Base-by-base conservation (phyloP, 805 yeast genomes). In the Saturnispora serradocipensis region DNA sequence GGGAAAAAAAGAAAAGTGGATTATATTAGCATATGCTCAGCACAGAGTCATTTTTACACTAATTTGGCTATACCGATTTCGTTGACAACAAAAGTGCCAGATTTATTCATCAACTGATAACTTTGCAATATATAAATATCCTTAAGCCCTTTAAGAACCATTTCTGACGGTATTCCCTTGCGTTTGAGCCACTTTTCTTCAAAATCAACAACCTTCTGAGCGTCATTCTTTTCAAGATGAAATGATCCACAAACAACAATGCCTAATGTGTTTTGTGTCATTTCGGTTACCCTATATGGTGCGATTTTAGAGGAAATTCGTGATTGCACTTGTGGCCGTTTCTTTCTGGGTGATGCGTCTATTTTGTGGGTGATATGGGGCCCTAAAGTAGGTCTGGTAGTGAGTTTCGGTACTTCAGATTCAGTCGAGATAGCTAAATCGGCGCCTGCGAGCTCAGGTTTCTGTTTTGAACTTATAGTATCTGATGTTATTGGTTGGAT, bases 171-270 rank as follows among this genome's bases (percentile, higher is more conserved):
- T 18, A 43, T 32, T 2, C 51, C 51, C 10, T 35, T 24, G 20
- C 51, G 44, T 3, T 35, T 13, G 15, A 7, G 9, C 47, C 47
- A 49, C 13, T 34, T 3, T 43, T 43, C 46, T 44, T 49, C 51
- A 44, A 49, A 49, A 7, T 15, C 22, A 25, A 20, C 22, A 9
- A 47, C 28, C 20, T 30, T 32, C 11, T 5, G 15, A 13, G 39
- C 30, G 25, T 16, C 11, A 9, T 11, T 18, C 22, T 38, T 8
- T 20, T 9, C 22, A 20, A 8, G 13, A 6, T 16, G 25, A 38
- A 38, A 38, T 6, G 42, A 38, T 38, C 24, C 9, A 18, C 15
- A 7, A 8, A 9, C 13, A n/a, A 18, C 22, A 38, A 16, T 20
- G 36, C 38, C 38, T 22, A 30, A 18, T 11, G 22, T 34, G 24